These are phyloP conservation scores for Sequoiadendron giganteum DNA, from an alignment of 75 land plant genomes.

Conservation along the genomic window DNA sequence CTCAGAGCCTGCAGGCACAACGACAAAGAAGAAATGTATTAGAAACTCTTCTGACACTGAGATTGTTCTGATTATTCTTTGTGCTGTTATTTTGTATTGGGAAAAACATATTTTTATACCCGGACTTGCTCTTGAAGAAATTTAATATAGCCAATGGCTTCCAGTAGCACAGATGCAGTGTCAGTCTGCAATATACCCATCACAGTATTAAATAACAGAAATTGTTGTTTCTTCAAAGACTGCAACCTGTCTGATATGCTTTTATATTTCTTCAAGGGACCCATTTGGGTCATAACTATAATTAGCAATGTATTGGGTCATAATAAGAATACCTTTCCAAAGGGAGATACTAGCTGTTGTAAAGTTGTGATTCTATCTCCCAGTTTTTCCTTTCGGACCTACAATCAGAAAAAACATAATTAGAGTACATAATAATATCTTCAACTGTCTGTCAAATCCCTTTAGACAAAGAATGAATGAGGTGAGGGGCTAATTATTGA, in stretches of 20 bases:
- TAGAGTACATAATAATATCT: constrained; percentile 12
- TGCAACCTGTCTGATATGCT: background rate
- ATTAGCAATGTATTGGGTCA: background rate
- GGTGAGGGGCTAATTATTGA: background rate
- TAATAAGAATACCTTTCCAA: constrained; percentile 58
- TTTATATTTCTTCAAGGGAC: background rate
- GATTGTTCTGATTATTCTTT: constrained; percentile 4
- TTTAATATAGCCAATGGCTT: constrained; percentile 85
- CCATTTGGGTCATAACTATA: background rate
- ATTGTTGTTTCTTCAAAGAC: background rate
- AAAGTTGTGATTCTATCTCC: constrained; percentile 67
- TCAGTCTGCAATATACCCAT: constrained; percentile 64
- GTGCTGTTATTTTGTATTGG: constrained; percentile 7
- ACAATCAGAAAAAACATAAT: constrained; percentile 4
- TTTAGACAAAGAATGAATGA: background rate
- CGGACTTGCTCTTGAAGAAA: constrained; percentile 88
- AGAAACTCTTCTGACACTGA: constrained; percentile 12
- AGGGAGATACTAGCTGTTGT: constrained; percentile 73
- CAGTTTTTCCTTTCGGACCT: constrained; percentile 72
- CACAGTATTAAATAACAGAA: background rate
- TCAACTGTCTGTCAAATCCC: constrained; percentile 25
- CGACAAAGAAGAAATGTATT: background rate
- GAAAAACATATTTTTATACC: constrained; percentile 38
- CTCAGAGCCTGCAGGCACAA: constrained; percentile 38
- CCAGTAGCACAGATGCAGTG: constrained; percentile 87